Evolutionary conservation across 352 stramenopile species (phyloP).

Genomic region (Pythium insidiosum): DNA sequence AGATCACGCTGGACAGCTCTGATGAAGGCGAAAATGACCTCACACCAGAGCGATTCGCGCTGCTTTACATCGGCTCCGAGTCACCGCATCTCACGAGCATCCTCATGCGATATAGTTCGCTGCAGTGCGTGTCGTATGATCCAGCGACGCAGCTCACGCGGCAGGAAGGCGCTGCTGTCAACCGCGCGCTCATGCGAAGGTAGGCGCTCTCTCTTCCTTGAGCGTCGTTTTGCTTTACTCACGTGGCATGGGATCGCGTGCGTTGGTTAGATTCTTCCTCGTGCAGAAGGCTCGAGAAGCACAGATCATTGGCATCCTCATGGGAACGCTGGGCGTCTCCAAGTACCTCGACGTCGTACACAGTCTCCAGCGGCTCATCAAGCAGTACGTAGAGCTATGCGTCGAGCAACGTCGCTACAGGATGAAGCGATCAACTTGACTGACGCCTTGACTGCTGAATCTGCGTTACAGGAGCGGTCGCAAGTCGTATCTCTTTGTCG

Average conservation of each 20-base stretch:
- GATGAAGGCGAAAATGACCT: constrained; percentile 19
- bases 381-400: constrained; percentile 50
- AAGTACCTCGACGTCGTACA: constrained; percentile 91
- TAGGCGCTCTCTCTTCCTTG: no score
- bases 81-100: constrained; percentile 79
- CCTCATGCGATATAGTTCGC: constrained; percentile 59
- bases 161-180: constrained; percentile 52
- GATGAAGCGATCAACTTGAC: no score
- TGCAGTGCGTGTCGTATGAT: constrained; percentile 72
- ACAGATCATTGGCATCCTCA: constrained; percentile 94
- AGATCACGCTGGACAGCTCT: constrained; percentile 25
- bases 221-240: no score
- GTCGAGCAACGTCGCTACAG: no score
- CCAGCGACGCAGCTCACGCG: constrained; percentile 30
- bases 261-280: constrained; percentile 61
- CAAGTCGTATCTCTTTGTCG: constrained; percentile 95
- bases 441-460: no score
- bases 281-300: constrained; percentile 93
- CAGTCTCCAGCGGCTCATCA: constrained; percentile 83
- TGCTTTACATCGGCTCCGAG: constrained; percentile 75
- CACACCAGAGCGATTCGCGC: constrained; percentile 25
- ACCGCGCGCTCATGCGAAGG: constrained; percentile 49
- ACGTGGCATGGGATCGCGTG: no score
- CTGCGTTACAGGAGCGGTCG: constrained; percentile 78
- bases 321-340: constrained; percentile 90